Base-by-base conservation (phyloP, 371 early-diverging fungal genomes). In the Rhizopus delemar region DNA sequence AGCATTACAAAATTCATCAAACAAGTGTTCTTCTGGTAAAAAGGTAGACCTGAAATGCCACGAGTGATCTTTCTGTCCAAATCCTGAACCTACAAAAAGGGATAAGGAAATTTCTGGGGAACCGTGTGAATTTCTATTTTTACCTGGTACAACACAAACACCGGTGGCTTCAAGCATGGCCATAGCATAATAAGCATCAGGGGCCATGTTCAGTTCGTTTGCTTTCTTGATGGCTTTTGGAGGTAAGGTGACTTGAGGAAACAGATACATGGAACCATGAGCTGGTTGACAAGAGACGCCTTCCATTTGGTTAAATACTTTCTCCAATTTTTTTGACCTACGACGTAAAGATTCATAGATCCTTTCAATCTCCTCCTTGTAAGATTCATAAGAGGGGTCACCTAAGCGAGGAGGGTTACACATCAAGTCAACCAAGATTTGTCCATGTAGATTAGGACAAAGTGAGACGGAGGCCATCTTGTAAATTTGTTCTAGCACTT, bases 1-100 rank as follows among this genome's bases (percentile, higher is more conserved):
- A 41, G 76, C 80, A 16, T 62, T 55, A 56, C 94, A 94, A 58
- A 98, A 97, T 46, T 76, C 84, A 57, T 94, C 95, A 85, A 98
- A 91, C 57, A 92, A 76, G 38, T 92, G 83, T 69, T 97, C 97
- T 28, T 88, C 91, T 15, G 99, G 97, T 69, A 98, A 69, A 78
- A 98, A 98, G 4, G 99, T 97, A 16, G 90, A 88, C 62, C 99
- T 82, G 82, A 97, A 96, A 71, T 98, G 99, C 78, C 84, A 95
- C 2, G 96, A 97, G 46, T 89, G 92, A 8, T 87, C 86, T 54
- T 83, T 81, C 82, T 98, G 98, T 31, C 91, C 90, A 70, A 98
- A 98, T 8, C 99, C 99, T 34, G 88, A 70, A 46, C 80, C 79
- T 79, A 57, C 38, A 39, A 41, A 29, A 39, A 56, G 29, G 15